Evolutionary conservation across 768 basidiomycete species (phyloP), one percentile per base, ranked within the genome.

Genomic region (Tricholomella constricta): DNA sequence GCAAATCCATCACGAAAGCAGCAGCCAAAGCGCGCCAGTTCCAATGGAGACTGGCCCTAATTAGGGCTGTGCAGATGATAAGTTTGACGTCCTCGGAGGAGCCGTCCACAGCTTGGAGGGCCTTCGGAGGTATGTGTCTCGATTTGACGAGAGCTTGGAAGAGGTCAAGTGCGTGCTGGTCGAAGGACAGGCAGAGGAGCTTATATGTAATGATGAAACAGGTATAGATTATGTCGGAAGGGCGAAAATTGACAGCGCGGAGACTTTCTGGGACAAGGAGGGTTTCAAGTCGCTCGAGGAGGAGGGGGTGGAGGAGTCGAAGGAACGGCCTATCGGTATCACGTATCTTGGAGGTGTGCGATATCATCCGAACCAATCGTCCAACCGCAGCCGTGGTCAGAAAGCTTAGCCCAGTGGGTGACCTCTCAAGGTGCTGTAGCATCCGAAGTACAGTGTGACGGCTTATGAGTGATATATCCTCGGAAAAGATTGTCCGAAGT

Each of bases 21-120:
- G 73, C 62, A 1, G 80, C 81, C 34, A 75, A 69, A 23, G 60
- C 49, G 44, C 71, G 68, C 82, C 81, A 85, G 36, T 76, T 70
- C 80, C 81, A 85, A 56, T 78, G 71, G 34, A 83, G 59, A 55
- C 81, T 78, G 6, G 85, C 73, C 40, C 77, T 76, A 9, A 80
- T 72, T 29, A 86, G 62, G 11, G 80, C 73, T 22, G 77, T 71
- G 20, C 72, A 69, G 20, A 87, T 68, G 46, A 86, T 78, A 17
- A 77, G 65, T 19, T 68, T 62, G 43, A 82, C 75, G 56, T 81
- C 72, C 1, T 69, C 64, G 12, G 69, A 62, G n/a, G 65, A 55
- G 27, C 61, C 62, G 34, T 78, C 73, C 12, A 71, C 60, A 36
- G 67, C 64, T 10, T 71, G 65, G 34, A 85, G 65, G 3, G 80